Evolutionary conservation across 495 filamentous ascomycete genomes (phyloP).

Genomic region (Aspergillus mulundensis): DNA sequence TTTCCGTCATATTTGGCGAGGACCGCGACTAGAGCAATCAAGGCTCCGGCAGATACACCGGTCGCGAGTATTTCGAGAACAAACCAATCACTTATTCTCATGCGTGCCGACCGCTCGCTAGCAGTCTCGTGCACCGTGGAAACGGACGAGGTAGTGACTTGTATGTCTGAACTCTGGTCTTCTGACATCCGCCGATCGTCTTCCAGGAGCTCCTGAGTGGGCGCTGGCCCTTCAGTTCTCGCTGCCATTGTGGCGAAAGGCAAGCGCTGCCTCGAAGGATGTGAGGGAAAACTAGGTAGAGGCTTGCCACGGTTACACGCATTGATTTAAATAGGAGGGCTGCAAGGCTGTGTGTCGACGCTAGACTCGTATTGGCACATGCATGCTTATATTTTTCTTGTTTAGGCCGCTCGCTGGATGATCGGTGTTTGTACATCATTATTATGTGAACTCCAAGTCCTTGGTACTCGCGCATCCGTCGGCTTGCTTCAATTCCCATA

Average conservation of each 20-base stretch:
- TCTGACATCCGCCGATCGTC: not conserved
- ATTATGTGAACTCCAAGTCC: too few relatives aligned
- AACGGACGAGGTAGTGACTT: not conserved
- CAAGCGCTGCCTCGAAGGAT: not conserved
- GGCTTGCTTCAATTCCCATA: not conserved
- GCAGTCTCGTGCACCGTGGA: not conserved
- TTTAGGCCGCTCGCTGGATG: not conserved
- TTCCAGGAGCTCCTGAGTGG: not conserved
- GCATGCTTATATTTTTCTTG: not conserved
- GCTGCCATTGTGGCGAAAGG: not conserved
- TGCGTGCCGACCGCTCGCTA: not conserved
- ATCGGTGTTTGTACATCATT: too few relatives aligned
- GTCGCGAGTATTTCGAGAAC: not conserved
- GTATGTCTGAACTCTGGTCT: not conserved
- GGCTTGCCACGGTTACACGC: not conserved
- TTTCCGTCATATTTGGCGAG: not conserved
- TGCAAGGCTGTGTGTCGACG: not conserved
- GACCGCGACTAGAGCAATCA: conserved; percentile 2
- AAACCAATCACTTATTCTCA: not conserved
- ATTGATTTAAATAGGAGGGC: not conserved
- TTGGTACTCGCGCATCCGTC: too few relatives aligned
- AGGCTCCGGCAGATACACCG: not conserved
- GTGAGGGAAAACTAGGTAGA: not conserved
- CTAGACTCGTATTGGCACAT: not conserved
- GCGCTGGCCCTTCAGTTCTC: not conserved